A percentile compares a stretch with the other conserved stretches of the same genome.
Conservation (phyloP, 2,329 filamentous ascomycete species). For the Ophiostoma piceae region DNA sequence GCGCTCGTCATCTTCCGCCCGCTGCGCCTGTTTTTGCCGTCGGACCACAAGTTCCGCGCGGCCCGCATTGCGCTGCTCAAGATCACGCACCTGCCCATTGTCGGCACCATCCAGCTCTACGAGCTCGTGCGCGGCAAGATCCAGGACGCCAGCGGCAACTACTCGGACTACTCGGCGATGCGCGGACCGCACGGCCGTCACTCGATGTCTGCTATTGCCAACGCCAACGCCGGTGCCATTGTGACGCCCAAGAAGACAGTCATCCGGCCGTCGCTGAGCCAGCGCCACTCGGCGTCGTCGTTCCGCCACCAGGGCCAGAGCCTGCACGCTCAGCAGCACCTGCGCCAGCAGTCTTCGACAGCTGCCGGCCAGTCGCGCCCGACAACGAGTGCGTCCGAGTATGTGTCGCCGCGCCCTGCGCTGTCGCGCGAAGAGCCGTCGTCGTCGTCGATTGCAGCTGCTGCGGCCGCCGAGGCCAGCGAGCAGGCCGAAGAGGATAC, state of each 20-base stretch:
- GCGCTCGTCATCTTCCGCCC: slow-evolving; percentile 68
- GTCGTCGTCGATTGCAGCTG: not conserved
- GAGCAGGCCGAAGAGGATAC: slow-evolving; percentile 26
- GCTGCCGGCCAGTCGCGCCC: slow-evolving; percentile 17
- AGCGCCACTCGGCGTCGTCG: slow-evolving; percentile 19
- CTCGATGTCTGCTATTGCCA: not conserved
- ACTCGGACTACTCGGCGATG: slow-evolving; percentile 43
- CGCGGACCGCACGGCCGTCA: slow-evolving; percentile 40
- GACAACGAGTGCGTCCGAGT: slow-evolving; percentile 21
- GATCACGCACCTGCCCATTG: slow-evolving; percentile 61
- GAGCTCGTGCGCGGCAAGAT: slow-evolving; percentile 48
- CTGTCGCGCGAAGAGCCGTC: slow-evolving; percentile 13
- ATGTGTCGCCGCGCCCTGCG: slow-evolving; percentile 9
- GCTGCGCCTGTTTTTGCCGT: slow-evolving; percentile 61
- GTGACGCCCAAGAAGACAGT: slow-evolving; percentile 21
- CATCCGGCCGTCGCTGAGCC: slow-evolving; percentile 18
- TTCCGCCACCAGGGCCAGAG: slow-evolving; percentile 14
- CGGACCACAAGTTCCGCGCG: slow-evolving; percentile 57
- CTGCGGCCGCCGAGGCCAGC: not conserved
- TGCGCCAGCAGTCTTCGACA: not conserved
- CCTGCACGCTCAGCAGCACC: not conserved
- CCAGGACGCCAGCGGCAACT: slow-evolving; percentile 32
- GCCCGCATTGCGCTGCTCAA: slow-evolving; percentile 59
- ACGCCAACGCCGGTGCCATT: not conserved
- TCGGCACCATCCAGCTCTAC: slow-evolving; percentile 63